These are phyloP conservation scores for Dendrobium huoshanense DNA, from an alignment of 106 monocot species.

Conservation along the genomic window DNA sequence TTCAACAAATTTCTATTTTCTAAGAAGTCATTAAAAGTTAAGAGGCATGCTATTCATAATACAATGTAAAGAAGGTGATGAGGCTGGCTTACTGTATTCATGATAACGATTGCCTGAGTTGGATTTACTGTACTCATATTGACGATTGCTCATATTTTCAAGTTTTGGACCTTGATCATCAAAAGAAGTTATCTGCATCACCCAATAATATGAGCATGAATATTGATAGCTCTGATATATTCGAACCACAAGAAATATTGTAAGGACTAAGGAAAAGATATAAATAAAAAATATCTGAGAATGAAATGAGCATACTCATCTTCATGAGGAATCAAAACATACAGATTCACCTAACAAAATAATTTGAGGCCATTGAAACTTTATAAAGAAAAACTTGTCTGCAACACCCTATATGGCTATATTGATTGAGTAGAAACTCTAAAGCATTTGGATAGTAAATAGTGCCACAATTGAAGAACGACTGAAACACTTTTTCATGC, in stretches of 20 bases:
- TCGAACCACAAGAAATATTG: background rate
- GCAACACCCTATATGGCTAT: background rate
- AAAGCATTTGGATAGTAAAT: background rate
- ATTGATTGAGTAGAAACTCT: background rate
- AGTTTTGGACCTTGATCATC: conserved; percentile 4
- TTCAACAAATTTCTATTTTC: background rate
- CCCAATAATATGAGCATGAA: background rate
- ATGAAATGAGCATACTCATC: background rate
- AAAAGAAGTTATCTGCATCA: background rate
- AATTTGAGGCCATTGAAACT: background rate
- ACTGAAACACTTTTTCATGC: background rate
- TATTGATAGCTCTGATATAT: background rate
- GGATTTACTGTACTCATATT: conserved; percentile 6
- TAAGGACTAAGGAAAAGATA: background rate
- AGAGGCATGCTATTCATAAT: background rate
- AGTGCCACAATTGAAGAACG: background rate
- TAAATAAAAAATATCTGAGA: background rate
- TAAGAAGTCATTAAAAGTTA: background rate
- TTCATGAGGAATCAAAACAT: conserved; percentile 1
- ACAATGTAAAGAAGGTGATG: background rate
- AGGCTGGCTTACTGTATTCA: conserved; percentile 2
- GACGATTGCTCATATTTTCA: conserved; percentile 7
- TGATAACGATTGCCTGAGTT: conserved; percentile 6
- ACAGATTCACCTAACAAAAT: background rate
- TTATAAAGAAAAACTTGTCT: background rate